Percentiles rank a stretch among this genome's conserved stretches.
phyloP scores from a whole-genome alignment of 1,139 yeast species.

The Zygosaccharomyces pseudobailii region DNA sequence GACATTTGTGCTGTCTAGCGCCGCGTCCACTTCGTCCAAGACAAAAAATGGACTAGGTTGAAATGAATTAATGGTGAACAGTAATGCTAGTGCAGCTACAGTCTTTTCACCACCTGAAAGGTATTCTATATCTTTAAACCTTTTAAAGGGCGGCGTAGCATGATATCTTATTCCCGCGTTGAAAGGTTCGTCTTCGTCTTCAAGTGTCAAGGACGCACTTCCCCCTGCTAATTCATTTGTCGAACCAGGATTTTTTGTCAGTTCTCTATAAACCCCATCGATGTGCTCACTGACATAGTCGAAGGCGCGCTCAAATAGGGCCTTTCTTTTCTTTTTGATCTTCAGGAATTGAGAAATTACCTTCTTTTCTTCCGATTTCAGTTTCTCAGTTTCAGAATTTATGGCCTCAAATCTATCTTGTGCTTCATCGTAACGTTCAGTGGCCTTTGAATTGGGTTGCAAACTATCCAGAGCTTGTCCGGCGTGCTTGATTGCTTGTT shows the following conservation, averaged over 20 bases:
- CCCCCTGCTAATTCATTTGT: slow-evolving; percentile 77
- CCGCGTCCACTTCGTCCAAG: slow-evolving; percentile 95
- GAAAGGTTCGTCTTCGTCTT: slow-evolving; percentile 88
- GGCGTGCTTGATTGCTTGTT: slow-evolving; percentile 47
- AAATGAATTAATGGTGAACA: slow-evolving; percentile 86
- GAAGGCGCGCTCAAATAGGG: slow-evolving; percentile 65
- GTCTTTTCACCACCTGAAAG: slow-evolving; percentile 97
- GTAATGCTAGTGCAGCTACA: slow-evolving; percentile 87
- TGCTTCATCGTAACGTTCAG: slow-evolving; percentile 69
- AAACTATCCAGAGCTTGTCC: slow-evolving; percentile 55
- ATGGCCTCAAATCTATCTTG: slow-evolving; percentile 55
- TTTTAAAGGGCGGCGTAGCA: slow-evolving; percentile 95
- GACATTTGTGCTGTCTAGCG: slow-evolving; percentile 87
- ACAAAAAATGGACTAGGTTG: slow-evolving; percentile 96
- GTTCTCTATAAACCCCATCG: slow-evolving; percentile 79
- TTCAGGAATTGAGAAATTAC: slow-evolving; percentile 54
- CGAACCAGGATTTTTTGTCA: slow-evolving; percentile 54
- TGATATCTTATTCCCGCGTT: slow-evolving; percentile 79
- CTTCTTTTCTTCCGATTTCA: slow-evolving; percentile 58
- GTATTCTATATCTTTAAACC: slow-evolving; percentile 89
- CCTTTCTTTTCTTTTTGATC: slow-evolving; percentile 56
- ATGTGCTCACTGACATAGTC: slow-evolving; percentile 68
- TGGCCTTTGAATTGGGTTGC: slow-evolving; percentile 78
- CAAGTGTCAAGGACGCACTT: slow-evolving; percentile 81
- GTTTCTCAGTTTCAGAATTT: slow-evolving; percentile 60